Evolutionary conservation across 73 alveolate species (phyloP).

Genomic region (Tetrahymena elliotti): DNA sequence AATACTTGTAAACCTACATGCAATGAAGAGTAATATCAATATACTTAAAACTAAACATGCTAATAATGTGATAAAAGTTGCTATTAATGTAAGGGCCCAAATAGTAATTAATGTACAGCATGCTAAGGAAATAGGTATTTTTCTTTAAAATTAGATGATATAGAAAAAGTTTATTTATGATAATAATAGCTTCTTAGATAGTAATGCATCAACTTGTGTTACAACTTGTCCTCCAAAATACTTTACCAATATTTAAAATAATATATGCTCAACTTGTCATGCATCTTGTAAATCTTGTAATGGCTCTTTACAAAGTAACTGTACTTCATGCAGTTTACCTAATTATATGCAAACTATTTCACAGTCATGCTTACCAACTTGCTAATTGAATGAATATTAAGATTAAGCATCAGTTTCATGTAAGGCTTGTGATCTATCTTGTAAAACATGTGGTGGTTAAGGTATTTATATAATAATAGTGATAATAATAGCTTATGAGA

Average conservation of each 20-base stretch:
- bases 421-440: neutral
- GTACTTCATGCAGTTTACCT: neutral
- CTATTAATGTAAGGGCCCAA: neutral
- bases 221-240: neutral
- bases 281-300: neutral
- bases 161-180: too few relatives aligned
- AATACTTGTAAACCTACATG: neutral
- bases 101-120: neutral
- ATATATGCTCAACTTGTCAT: neutral
- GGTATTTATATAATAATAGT: neutral
- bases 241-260: neutral
- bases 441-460: neutral
- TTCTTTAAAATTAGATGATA: too few relatives aligned
- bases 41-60: neutral
- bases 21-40: neutral
- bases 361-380: neutral
- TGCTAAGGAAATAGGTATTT: neutral
- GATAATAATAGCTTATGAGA: neutral
- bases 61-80: neutral
- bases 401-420: neutral
- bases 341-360: neutral
- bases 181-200: neutral
- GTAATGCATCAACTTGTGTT: neutral
- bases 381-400: neutral
- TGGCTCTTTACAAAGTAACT: neutral